phyloP scores from a whole-genome alignment of 2,329 filamentous ascomycete genomes.

The Raffaelea ambrosiae region DNA sequence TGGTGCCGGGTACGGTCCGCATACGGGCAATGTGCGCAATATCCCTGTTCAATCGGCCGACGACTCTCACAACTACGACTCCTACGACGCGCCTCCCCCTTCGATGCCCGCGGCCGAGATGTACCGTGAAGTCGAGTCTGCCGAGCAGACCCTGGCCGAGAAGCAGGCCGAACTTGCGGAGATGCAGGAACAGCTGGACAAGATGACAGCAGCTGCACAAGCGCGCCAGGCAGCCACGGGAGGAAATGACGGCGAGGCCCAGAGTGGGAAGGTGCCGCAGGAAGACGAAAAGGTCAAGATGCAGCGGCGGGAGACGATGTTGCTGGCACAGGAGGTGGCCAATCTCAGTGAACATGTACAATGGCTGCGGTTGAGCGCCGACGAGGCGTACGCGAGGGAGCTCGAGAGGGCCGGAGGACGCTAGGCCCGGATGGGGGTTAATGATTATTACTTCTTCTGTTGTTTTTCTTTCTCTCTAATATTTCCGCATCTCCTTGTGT shows the following conservation, averaged over 20 bases:
- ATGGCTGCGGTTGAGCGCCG: constrained; percentile 31
- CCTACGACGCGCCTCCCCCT: too few species aligned
- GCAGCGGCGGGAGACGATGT: constrained; percentile 14
- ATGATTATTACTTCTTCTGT: not conserved
- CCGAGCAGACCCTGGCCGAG: constrained; percentile 24
- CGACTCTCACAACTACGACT: too few species aligned
- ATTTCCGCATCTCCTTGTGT: too few species aligned
- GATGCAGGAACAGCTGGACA: constrained; percentile 16
- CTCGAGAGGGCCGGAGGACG: constrained; percentile 23
- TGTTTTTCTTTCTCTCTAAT: too few species aligned
- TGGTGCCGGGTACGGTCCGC: too few species aligned
- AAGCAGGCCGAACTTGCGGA: constrained; percentile 20
- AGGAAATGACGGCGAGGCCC: constrained; percentile 5
- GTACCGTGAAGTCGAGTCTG: constrained; percentile 24
- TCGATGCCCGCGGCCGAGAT: not conserved
- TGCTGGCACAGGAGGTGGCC: constrained; percentile 28
- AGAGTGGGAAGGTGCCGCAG: constrained; percentile 5
- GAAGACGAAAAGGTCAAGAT: constrained; percentile 10
- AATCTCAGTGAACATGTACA: constrained; percentile 29
- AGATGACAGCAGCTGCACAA: constrained; percentile 6
- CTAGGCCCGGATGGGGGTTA: not conserved
- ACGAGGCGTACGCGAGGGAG: constrained; percentile 37
- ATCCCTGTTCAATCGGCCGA: too few species aligned
- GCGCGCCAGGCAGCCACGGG: not conserved
- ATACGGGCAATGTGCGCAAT: too few species aligned